Evolutionary conservation across 345 rosid species (phyloP).

Genomic region (Bruguiera sexangula): DNA sequence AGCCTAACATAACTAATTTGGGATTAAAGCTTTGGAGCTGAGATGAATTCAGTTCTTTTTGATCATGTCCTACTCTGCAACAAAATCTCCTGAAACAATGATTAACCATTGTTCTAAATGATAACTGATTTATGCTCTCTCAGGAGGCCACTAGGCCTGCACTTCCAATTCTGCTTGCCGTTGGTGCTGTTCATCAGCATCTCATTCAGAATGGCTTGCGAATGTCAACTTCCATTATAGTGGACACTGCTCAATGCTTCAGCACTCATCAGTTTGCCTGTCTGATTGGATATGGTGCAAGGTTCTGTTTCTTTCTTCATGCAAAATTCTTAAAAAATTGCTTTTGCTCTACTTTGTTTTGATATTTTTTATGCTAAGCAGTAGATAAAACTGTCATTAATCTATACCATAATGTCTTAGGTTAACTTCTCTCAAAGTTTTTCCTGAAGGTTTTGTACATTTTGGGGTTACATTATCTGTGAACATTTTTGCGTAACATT

Average conservation of each 20-base stretch:
- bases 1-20: neutral
- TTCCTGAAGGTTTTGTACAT: neutral
- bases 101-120: neutral
- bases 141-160: conserved; percentile 94
- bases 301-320: conserved; percentile 40
- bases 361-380: neutral
- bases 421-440: neutral
- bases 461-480: neutral
- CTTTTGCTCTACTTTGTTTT: neutral
- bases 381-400: neutral
- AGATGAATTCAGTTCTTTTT: neutral
- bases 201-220: conserved; percentile 96
- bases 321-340: neutral
- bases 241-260: conserved; percentile 97
- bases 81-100: neutral
- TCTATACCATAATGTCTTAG: neutral
- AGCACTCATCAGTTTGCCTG: conserved; percentile 99
- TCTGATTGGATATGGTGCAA: conserved; percentile 97
- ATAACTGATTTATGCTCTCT: conserved; percentile 15
- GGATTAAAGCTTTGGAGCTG: neutral
- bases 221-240: conserved; percentile 90
- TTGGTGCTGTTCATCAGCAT: conserved; percentile 98
- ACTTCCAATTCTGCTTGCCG: conserved; percentile 94
- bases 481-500: neutral
- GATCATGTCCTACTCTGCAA: conserved; percentile 1